Percentiles rank a stretch among this genome's conserved stretches.
These are phyloP conservation scores for Euphorbia neoarborescens DNA, from an alignment of 441 rosid genomes.

Conservation along the genomic window DNA sequence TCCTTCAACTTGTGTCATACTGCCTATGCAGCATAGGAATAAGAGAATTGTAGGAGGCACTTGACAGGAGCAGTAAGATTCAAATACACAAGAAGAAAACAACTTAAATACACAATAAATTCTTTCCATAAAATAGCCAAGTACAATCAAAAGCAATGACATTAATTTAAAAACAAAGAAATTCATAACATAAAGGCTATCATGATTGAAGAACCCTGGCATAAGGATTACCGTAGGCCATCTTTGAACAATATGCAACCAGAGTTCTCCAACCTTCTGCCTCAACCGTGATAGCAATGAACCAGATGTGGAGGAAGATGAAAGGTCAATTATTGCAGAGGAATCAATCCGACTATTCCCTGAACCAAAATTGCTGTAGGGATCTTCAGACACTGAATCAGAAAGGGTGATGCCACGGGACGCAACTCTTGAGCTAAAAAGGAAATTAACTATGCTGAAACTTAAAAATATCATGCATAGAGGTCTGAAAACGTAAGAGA, in stretches of 20 bases:
- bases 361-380: conserved; percentile 19
- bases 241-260: conserved; percentile 49
- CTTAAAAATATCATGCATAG: conserved; percentile 1
- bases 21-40: not conserved
- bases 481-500: conserved; percentile 3
- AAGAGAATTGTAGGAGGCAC: not conserved
- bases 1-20: not conserved
- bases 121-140: not conserved
- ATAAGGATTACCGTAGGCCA: conserved; percentile 62
- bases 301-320: conserved; percentile 36
- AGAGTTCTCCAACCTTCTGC: conserved; percentile 40
- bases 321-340: conserved; percentile 26
- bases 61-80: not conserved
- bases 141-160: not conserved
- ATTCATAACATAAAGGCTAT: not conserved
- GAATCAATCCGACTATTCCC: conserved; percentile 31
- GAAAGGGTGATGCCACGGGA: conserved; percentile 55
- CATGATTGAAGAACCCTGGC: not conserved
- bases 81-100: not conserved
- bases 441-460: not conserved
- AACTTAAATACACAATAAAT: not conserved
- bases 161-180: not conserved
- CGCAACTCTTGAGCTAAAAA: conserved; percentile 66
- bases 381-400: conserved; percentile 48
- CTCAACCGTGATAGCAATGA: conserved; percentile 46